Percentiles rank a stretch among this genome's conserved stretches.
These are phyloP conservation scores for Aspergillus haitiensis DNA, from an alignment of 495 filamentous ascomycete species.

Conservation along the genomic window DNA sequence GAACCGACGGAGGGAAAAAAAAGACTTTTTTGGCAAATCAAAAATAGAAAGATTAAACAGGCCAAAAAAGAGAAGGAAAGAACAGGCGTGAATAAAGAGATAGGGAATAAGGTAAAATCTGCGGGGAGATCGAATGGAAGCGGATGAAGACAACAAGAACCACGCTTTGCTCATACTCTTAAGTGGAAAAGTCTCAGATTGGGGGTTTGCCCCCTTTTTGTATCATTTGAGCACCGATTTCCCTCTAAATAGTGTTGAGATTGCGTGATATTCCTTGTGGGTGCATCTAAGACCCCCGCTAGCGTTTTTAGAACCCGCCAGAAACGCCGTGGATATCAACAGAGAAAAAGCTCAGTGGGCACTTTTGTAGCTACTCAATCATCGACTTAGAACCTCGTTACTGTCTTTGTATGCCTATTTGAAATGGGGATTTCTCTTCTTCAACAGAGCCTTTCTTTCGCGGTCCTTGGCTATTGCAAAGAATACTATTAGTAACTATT, in stretches of 20 bases:
- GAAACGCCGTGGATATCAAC: constrained; percentile 53
- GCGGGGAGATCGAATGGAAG: background rate
- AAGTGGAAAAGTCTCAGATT: background rate
- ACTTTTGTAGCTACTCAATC: constrained; percentile 28
- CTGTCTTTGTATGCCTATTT: constrained; percentile 24
- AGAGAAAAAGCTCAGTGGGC: constrained; percentile 32
- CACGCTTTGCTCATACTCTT: background rate
- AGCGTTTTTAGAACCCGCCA: constrained; percentile 46
- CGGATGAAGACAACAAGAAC: background rate
- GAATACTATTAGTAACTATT: constrained; percentile 22
- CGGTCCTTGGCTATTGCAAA: constrained; percentile 64
- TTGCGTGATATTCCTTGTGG: constrained; percentile 12
- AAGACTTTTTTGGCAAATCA: constrained; percentile 15
- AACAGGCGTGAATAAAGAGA: background rate
- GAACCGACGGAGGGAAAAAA: constrained; percentile 6
- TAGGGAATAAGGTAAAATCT: background rate
- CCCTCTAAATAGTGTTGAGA: constrained; percentile 4
- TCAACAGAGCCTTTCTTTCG: constrained; percentile 69
- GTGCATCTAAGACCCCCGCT: constrained; percentile 23
- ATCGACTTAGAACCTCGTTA: constrained; percentile 18
- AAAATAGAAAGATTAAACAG: constrained; percentile 10
- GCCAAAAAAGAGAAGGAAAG: constrained; percentile 11
- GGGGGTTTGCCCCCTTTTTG: background rate
- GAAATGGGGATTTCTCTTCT: constrained; percentile 51
- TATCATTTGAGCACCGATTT: constrained; percentile 1